Base-by-base conservation (phyloP, 2,329 filamentous ascomycete genomes). In the Colletotrichum sp. region DNA sequence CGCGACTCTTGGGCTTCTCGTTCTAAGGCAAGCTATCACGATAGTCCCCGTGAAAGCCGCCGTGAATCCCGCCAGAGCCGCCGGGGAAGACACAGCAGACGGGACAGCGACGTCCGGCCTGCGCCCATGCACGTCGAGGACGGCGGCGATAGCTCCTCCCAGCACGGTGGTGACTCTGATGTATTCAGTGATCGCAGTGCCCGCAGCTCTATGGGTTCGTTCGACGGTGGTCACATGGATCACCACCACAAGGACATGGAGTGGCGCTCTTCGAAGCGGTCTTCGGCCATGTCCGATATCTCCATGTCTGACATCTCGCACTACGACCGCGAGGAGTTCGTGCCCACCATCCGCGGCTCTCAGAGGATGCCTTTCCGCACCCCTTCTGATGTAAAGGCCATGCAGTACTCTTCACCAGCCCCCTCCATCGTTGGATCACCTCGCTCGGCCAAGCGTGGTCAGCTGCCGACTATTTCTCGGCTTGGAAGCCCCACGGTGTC, bases 371-470 rank as follows among this genome's bases (percentile, higher is more conserved):
- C 91, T 2, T 95, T 95, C 82, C 89, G 93, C 64, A 93, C 93
- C 15, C 91, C 93, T 0, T 93, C 93, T 2, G 92, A 92, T 15
- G 91, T 95, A 9, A 91, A 92, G 66, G 92, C 92, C 2, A 89
- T 95, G 85, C 94, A 95, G 78, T 94, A 95, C 92, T 90, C 90
- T 3, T 94, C 93, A 0, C 93, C 93, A 0, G 86, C 92, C 0
- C 86, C 89, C 0, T 93, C 92, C 0, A 85, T 88, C n/a, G 84
- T 87, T 65, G 74, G 32, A 7, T 89, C 87, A 4, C 88, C 90
- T 8, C 88, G 90, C 12, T 90, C 90, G 0, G 83, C 85, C n/a
- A 91, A 90, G 76, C 88, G 88, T 30, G 79, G 79, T 7, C 83
- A 82, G 9, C 81, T 88, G 67, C 87, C 89, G 3, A 88, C 89